phyloP scores from a whole-genome alignment of 371 early-diverging fungal species.

The Lichtheimia ornata region DNA sequence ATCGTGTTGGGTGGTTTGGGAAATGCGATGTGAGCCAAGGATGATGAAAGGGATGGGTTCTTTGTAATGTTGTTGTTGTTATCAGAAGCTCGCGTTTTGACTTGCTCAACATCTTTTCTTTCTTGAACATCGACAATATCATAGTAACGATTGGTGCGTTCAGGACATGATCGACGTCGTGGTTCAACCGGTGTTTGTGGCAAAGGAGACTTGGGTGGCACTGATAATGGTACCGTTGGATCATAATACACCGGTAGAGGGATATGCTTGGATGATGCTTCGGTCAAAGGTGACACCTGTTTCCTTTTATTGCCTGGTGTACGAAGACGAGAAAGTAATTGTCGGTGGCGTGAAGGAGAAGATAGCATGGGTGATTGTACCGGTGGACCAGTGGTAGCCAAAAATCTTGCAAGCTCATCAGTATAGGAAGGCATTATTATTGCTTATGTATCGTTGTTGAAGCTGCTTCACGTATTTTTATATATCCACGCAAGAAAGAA shows the following conservation, averaged over 20 bases:
- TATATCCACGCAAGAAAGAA: too few relatives aligned
- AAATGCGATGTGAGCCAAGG: background rate
- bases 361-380: too few relatives aligned
- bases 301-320: too few relatives aligned
- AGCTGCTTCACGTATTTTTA: too few relatives aligned
- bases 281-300: too few relatives aligned
- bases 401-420: conserved; percentile 32
- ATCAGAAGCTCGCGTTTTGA: background rate
- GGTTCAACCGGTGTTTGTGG: conserved; percentile 1
- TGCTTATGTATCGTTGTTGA: too few relatives aligned
- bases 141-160: too few relatives aligned
- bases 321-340: too few relatives aligned
- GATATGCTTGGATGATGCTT: background rate
- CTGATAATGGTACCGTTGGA: background rate
- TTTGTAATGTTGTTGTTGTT: background rate
- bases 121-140: too few relatives aligned
- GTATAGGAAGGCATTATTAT: conserved; percentile 10
- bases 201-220: background rate
- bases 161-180: too few relatives aligned
- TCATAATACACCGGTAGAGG: conserved; percentile 6
- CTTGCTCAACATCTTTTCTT: background rate
- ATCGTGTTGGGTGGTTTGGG: conserved; percentile 8
- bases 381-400: conserved; percentile 36
- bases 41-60: background rate
- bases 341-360: too few relatives aligned